Evolutionary conservation across 1,284 basidiomycete genomes (phyloP).

Genomic region (Trametes pubescens): DNA sequence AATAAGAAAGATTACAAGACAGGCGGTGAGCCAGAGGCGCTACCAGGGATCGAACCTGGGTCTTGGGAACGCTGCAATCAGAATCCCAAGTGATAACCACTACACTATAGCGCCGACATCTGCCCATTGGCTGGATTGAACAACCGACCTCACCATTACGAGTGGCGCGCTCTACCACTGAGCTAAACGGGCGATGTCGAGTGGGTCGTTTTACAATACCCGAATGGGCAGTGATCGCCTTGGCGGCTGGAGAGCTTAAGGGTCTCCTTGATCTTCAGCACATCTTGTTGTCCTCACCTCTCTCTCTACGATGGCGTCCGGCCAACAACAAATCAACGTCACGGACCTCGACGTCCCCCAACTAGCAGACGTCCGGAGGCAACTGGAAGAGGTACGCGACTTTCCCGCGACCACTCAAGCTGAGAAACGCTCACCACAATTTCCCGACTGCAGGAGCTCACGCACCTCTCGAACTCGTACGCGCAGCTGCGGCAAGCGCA

Average conservation of each 20-base stretch:
- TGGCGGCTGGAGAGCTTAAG: neutral
- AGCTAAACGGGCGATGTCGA: conserved; percentile 28
- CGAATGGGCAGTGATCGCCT: too few species aligned
- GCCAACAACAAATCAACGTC: conserved; percentile 76
- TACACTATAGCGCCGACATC: conserved; percentile 12
- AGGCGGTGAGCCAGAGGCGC: conserved; percentile 3
- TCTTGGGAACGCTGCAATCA: conserved; percentile 22
- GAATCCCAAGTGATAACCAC: conserved; percentile 24
- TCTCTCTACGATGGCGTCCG: conserved; percentile 34
- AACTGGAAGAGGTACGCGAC: conserved; percentile 81
- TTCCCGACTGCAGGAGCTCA: conserved; percentile 74
- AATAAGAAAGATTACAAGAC: too few species aligned
- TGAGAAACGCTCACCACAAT: conserved; percentile 9
- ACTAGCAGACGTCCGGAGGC: conserved; percentile 85
- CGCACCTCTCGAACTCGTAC: conserved; percentile 92
- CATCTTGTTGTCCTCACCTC: neutral
- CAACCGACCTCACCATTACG: conserved; percentile 35
- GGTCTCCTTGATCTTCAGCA: neutral
- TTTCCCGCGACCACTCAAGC: neutral
- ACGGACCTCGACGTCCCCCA: conserved; percentile 84
- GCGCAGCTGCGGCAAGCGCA: conserved; percentile 94
- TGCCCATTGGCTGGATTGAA: conserved; percentile 35
- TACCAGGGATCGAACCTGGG: conserved; percentile 24
- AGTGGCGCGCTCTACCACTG: conserved; percentile 36
- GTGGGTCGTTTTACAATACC: neutral